These are phyloP conservation scores for Bothriochloa decipiens DNA, from an alignment of 176 grass and related monocot species.

Conservation along the genomic window DNA sequence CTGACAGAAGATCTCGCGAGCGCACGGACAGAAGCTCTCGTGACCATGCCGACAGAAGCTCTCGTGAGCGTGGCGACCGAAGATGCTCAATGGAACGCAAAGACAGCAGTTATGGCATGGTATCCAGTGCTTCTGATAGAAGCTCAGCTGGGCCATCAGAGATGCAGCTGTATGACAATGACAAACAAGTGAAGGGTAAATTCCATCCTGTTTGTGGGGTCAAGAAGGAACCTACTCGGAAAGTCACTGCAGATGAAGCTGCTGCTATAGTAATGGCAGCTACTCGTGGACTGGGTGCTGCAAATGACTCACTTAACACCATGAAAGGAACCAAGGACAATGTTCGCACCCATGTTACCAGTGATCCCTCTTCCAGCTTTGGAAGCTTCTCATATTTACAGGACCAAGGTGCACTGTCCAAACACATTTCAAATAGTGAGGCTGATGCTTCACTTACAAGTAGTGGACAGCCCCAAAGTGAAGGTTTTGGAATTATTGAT, in stretches of 20 bases:
- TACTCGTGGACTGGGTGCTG: conserved; percentile 71
- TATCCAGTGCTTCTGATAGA: conserved; percentile 40
- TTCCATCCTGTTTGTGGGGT: conserved; percentile 61
- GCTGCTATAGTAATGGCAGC: conserved; percentile 88
- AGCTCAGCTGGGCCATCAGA: conserved; percentile 56
- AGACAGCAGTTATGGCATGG: conserved; percentile 29
- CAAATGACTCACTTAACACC: conserved; percentile 38
- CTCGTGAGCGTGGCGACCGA: conserved; percentile 13
- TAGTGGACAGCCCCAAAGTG: conserved; percentile 43
- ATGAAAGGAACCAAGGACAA: conserved; percentile 20
- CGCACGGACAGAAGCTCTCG: neutral
- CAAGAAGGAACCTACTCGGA: conserved; percentile 56
- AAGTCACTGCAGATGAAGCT: conserved; percentile 80
- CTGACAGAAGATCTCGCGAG: neutral
- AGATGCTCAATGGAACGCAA: conserved; percentile 19
- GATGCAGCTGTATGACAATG: conserved; percentile 47
- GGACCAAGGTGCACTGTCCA: conserved; percentile 26
- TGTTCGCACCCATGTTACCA: neutral
- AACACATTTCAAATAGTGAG: conserved; percentile 53
- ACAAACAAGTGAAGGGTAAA: conserved; percentile 52
- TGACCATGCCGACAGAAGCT: neutral
- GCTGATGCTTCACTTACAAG: conserved; percentile 48
- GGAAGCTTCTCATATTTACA: conserved; percentile 51
- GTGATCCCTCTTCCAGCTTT: conserved; percentile 25
- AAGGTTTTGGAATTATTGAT: conserved; percentile 59